Conservation (phyloP, 768 basidiomycete species). For the Leucosporidium yakuticum region DNA sequence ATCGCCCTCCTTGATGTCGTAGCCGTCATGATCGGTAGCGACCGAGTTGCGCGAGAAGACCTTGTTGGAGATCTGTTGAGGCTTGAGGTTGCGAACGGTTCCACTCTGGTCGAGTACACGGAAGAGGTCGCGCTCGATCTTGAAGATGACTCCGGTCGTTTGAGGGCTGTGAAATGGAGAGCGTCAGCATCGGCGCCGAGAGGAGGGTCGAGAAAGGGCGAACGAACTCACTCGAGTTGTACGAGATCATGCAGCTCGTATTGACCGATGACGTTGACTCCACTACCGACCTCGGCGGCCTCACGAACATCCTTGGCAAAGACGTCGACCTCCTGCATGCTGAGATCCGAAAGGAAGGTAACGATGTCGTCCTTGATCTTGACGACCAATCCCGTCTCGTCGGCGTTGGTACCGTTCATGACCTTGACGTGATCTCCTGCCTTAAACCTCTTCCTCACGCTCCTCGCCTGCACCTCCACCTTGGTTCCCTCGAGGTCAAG, state of each 20-base stretch:
- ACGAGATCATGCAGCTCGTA: conserved; percentile 96
- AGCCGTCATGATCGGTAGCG: conserved; percentile 81
- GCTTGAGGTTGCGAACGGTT: conserved; percentile 77
- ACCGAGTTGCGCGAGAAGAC: conserved; percentile 74
- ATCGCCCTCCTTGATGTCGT: conserved; percentile 79
- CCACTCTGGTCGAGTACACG: conserved; percentile 93
- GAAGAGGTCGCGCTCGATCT: conserved; percentile 92
- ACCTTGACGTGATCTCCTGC: conserved; percentile 98
- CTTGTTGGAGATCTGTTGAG: conserved; percentile 83
- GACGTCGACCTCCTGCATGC: conserved; percentile 92
- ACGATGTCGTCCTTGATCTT: conserved; percentile 83
- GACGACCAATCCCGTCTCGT: conserved; percentile 93
- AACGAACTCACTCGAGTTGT: conserved; percentile 74
- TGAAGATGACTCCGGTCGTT: conserved; percentile 94
- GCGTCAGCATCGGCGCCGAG: conserved; percentile 12
- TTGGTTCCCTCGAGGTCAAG: conserved; percentile 65
- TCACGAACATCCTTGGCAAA: conserved; percentile 96
- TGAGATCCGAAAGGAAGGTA: conserved; percentile 95
- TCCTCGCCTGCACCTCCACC: conserved; percentile 75
- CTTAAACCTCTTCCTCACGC: conserved; percentile 90
- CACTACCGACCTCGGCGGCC: conserved; percentile 92
- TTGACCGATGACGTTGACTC: conserved; percentile 80
- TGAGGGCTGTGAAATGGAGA: conserved; percentile 57
- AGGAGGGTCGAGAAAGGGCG: background rate
- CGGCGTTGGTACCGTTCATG: conserved; percentile 86